Conservation (phyloP, 441 rosid genomes). For the Biscutella laevigata region DNA sequence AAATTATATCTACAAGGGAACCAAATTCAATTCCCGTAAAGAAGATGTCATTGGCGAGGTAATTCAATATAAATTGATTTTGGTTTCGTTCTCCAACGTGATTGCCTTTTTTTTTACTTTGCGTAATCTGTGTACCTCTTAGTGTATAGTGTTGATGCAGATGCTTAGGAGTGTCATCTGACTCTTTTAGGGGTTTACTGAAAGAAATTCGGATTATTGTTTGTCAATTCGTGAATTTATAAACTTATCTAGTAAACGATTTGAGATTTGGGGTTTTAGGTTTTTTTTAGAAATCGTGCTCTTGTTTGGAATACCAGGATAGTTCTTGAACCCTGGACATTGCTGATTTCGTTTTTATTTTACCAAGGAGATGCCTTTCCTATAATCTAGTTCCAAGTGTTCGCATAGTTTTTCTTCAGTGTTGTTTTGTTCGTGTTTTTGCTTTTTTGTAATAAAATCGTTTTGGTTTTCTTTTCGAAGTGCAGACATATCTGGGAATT, state of each 20-base stretch:
- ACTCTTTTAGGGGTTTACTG: neutral
- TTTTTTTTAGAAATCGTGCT: slow-evolving; percentile 17
- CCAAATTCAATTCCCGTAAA: slow-evolving; percentile 66
- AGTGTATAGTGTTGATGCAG: neutral
- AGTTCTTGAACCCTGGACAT: neutral
- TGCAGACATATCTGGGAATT: slow-evolving; percentile 78
- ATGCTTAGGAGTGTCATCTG: neutral
- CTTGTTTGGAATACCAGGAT: neutral
- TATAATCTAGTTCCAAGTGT: neutral
- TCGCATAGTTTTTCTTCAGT: neutral
- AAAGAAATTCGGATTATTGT: neutral
- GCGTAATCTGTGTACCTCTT: neutral
- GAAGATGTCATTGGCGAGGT: slow-evolving; percentile 67
- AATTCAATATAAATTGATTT: neutral
- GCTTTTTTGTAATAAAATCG: too few species aligned
- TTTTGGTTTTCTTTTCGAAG: neutral
- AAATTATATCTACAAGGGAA: slow-evolving; percentile 66
- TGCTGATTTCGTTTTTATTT: neutral
- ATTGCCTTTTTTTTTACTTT: neutral
- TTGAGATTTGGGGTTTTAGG: slow-evolving; percentile 24
- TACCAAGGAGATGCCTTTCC: slow-evolving; percentile 7
- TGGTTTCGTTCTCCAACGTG: neutral
- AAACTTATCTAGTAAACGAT: neutral
- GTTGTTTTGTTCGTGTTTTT: neutral
- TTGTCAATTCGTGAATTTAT: neutral